Evolutionary conservation across 805 yeast genomes (phyloP).

Genomic region (Barnettozyma botsteinii): DNA sequence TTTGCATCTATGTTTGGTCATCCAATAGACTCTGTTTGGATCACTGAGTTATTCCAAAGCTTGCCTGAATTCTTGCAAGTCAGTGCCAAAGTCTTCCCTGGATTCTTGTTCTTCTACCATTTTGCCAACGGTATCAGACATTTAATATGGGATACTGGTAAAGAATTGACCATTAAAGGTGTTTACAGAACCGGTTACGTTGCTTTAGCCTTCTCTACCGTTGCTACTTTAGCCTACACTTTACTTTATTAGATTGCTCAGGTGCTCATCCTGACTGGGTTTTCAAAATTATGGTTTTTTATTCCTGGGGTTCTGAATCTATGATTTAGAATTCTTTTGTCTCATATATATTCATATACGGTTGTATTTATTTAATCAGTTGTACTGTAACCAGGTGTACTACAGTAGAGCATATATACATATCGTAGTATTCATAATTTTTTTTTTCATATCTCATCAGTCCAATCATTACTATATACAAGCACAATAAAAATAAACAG

Average conservation of each 20-base stretch:
- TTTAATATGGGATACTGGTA: slow-evolving; percentile 87
- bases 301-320: no score
- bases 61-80: slow-evolving; percentile 61
- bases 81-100: slow-evolving; percentile 60
- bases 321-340: no score
- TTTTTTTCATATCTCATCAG: no score
- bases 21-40: slow-evolving; percentile 29
- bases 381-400: no score
- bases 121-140: slow-evolving; percentile 86
- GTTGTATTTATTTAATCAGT: background rate
- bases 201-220: slow-evolving; percentile 58
- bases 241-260: slow-evolving; percentile 13
- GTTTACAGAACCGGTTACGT: slow-evolving; percentile 89
- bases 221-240: slow-evolving; percentile 47
- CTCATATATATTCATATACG: slow-evolving; percentile 6
- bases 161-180: slow-evolving; percentile 73
- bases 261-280: no score
- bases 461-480: background rate
- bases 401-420: no score
- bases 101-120: slow-evolving; percentile 87
- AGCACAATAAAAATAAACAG: background rate
- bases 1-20: slow-evolving; percentile 59
- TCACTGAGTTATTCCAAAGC: slow-evolving; percentile 37
- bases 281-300: no score
- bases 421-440: no score